phyloP scores from a whole-genome alignment of 2,329 filamentous ascomycete genomes.

The Fusarium sp. region DNA sequence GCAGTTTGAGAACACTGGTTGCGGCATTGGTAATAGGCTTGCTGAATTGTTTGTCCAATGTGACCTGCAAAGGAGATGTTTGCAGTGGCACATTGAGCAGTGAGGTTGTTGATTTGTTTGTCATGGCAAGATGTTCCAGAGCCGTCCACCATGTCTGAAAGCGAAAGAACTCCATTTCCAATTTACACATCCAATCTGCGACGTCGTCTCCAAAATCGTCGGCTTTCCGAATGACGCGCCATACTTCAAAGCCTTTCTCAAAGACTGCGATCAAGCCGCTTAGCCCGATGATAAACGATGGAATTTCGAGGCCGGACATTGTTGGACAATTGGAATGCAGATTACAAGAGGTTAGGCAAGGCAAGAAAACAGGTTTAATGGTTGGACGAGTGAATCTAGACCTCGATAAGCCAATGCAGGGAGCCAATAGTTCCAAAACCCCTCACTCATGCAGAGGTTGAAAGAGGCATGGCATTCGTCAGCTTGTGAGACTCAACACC shows the following conservation, averaged over 20 bases:
- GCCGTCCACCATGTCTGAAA: slow-evolving; percentile 3
- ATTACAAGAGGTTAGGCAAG: background rate
- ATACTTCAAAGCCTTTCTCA: background rate
- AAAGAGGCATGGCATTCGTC: background rate
- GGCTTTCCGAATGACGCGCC: background rate
- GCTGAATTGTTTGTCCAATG: slow-evolving; percentile 1
- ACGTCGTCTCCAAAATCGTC: background rate
- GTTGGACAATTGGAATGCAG: background rate
- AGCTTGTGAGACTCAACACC: background rate
- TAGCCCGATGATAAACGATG: background rate
- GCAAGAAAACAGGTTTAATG: background rate
- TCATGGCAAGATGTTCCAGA: background rate
- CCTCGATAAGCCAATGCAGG: background rate
- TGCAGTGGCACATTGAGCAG: background rate
- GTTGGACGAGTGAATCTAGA: background rate
- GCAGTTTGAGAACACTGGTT: background rate
- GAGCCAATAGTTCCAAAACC: slow-evolving; percentile 1
- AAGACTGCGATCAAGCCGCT: background rate
- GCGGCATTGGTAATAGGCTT: background rate
- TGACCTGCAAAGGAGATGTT: background rate
- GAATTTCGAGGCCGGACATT: background rate
- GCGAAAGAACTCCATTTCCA: slow-evolving; percentile 10
- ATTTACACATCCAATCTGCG: slow-evolving; percentile 10
- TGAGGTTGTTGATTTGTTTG: background rate
- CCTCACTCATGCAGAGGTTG: background rate